Evolutionary conservation across 2,329 filamentous ascomycete species (phyloP).

Genomic region (Plectosphaerella cucumerina): DNA sequence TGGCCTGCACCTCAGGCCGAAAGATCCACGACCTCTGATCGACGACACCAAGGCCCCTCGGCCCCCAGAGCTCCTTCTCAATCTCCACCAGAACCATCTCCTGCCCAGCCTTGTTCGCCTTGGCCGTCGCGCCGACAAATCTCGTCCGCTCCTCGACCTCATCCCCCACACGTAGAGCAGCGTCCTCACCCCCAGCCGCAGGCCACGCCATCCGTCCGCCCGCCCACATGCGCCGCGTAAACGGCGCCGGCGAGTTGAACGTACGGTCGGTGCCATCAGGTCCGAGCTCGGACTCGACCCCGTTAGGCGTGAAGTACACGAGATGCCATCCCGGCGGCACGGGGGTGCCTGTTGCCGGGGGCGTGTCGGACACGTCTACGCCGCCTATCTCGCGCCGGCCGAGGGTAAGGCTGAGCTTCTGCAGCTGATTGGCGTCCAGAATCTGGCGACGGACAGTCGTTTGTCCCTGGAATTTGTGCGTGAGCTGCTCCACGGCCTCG

Average conservation of each 20-base stretch:
- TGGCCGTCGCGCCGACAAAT: constrained; percentile 48
- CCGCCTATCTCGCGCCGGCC: constrained; percentile 39
- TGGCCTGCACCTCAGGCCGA: constrained; percentile 27
- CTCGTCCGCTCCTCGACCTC: constrained; percentile 51
- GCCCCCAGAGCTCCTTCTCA: constrained; percentile 54
- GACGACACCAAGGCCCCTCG: constrained; percentile 44
- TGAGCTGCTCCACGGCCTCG: constrained; percentile 15
- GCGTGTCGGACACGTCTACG: constrained; percentile 29
- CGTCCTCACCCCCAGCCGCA: not conserved
- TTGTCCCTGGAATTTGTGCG: constrained; percentile 22
- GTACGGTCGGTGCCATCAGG: constrained; percentile 56
- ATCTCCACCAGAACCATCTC: constrained; percentile 64
- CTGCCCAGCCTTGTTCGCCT: constrained; percentile 48
- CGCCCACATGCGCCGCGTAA: constrained; percentile 65
- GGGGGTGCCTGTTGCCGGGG: constrained; percentile 38
- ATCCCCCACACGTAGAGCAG: constrained; percentile 46
- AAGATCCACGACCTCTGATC: constrained; percentile 52
- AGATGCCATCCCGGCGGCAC: constrained; percentile 59
- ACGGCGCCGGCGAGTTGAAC: constrained; percentile 56
- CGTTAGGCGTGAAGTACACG: constrained; percentile 57
- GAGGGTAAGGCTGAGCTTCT: constrained; percentile 57
- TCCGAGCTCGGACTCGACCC: constrained; percentile 50
- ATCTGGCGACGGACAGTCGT: constrained; percentile 34
- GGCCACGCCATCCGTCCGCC: constrained; percentile 55
- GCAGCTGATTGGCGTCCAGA: constrained; percentile 60